Base-by-base conservation (phyloP, 108 stramenopile species). In the Discostella pseudostelligera region DNA sequence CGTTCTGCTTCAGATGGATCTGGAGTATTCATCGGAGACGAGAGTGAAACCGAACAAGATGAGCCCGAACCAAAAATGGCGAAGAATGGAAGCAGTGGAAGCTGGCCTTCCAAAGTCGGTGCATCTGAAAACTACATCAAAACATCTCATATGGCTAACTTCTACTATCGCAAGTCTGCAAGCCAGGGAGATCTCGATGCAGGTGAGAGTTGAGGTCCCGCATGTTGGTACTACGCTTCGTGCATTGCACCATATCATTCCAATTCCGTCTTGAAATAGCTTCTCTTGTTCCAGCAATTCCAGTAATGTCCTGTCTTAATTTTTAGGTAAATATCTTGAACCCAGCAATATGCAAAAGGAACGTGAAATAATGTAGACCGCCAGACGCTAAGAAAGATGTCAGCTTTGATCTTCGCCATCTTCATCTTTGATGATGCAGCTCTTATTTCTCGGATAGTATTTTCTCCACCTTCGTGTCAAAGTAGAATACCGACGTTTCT, bases 71-170 rank as follows among this genome's bases (percentile, higher is more conserved):
- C 13, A 56, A 46, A 25, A 13, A 29, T 17, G 35, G 13, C 29
- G 53, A 54, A 36, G 53, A 54, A 22, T 14, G 69, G 14, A 55
- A 51, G 58, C 16, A 16, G 16, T 43, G 60, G 60, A 48, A 76
- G 69, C 37, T 70, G 69, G 62, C 46, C 50, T 0, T 64, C 59
- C 16, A 25, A 62, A 66, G 25, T 65, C 24, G 45, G 64, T n/a
- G 59, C 45, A 29, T 36, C 56, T 39, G 73, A 50, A 8, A 59
- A 57, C 14, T 92, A 92, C 47, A 53, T 90, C 72, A 95, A 95
- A 74, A 89, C 90, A 6, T 83, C 90, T n/a, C 76, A 63, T 51
- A 95, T 95, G 94, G 90, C 94, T 9, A 76, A 83, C 62, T 95
- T 95, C 67, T 95, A 95, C 56, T 95, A 95, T 58, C 82, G 89